phyloP scores from a whole-genome alignment of 139 green algal species.

The Nannochloris sp. region DNA sequence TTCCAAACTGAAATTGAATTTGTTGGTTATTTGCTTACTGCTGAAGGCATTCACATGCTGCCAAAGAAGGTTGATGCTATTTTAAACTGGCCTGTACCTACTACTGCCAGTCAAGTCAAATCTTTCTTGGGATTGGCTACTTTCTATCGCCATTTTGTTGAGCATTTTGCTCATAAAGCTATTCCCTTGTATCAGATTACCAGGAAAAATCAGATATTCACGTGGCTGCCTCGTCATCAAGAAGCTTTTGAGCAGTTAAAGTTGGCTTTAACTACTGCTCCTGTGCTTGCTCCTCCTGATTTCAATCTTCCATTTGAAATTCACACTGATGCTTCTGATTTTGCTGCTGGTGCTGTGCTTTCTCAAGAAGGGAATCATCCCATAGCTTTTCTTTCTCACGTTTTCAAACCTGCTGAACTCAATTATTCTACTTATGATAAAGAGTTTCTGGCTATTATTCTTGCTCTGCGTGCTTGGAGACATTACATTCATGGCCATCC shows the following conservation, averaged over 20 bases:
- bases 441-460: conserved; percentile 36
- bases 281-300: no score
- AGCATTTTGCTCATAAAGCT: conserved; percentile 23
- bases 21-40: conserved; percentile 8
- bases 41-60: conserved; percentile 18
- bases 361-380: conserved; percentile 6
- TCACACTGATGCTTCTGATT: no score
- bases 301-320: no score
- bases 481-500: conserved; percentile 23
- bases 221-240: conserved; percentile 8
- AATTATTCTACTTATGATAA: conserved; percentile 41
- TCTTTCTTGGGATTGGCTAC: conserved; percentile 47
- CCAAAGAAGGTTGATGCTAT: conserved; percentile 35
- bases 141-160: conserved; percentile 46
- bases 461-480: conserved; percentile 26
- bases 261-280: no score
- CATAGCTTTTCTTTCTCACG: conserved; percentile 29
- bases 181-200: conserved; percentile 28
- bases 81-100: conserved; percentile 24
- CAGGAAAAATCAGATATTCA: conserved; percentile 16
- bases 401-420: conserved; percentile 23
- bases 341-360: no score
- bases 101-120: conserved; percentile 14
- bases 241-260: conserved; percentile 16
- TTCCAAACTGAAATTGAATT: neutral